These are phyloP conservation scores for Acanthamoeba healyi DNA, from an alignment of 208 protist genomes.

Conservation along the genomic window DNA sequence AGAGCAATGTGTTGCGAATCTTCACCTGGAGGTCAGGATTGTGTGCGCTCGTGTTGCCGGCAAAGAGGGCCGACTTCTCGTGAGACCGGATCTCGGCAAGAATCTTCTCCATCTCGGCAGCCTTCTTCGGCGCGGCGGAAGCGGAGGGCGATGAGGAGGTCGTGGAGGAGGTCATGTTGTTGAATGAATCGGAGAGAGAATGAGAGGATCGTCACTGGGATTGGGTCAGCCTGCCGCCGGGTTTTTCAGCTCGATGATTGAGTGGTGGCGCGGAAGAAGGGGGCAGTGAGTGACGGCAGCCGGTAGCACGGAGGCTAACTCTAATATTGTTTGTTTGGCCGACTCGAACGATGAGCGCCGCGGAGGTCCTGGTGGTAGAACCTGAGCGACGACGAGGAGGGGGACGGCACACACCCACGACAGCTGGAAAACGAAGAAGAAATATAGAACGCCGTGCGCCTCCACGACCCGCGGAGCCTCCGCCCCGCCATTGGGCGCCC, in stretches of 20 bases:
- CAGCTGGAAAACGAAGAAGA: constrained; percentile 42
- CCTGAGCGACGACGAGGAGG: not conserved
- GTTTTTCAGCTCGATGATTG: no score
- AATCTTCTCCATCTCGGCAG: not conserved
- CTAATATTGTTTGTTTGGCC: not conserved
- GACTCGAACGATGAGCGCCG: not conserved
- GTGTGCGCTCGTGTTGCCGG: not conserved
- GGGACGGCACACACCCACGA: not conserved
- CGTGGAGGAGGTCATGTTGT: not conserved
- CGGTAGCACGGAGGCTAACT: not conserved
- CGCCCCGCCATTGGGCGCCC: not conserved
- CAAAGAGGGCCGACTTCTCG: not conserved
- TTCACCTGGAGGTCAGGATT: constrained; percentile 56
- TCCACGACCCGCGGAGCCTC: not conserved
- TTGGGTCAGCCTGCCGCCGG: no score
- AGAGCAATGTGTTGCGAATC: not conserved
- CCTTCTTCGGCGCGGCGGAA: not conserved
- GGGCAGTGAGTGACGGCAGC: not conserved
- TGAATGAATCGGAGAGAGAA: not conserved
- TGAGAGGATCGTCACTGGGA: not conserved
- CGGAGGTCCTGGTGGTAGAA: not conserved
- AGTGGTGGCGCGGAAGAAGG: not conserved
- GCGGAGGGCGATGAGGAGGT: not conserved
- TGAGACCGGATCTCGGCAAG: not conserved
- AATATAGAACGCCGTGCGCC: not conserved